Evolutionary conservation across 177 flowering plant genomes (phyloP).

Genomic region (Vitis hybrid): DNA sequence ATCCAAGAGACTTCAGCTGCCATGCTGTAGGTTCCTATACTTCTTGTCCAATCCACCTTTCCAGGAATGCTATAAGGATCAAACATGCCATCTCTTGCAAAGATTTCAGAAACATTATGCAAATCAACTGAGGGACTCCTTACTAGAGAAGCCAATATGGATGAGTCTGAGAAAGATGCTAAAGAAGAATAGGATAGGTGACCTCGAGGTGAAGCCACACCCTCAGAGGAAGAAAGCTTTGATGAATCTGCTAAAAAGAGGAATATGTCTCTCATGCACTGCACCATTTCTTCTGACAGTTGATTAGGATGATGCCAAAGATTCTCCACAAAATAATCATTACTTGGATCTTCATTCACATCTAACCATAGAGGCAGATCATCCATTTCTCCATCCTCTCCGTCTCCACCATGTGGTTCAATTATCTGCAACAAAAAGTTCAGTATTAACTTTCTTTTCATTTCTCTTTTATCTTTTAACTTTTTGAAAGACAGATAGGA

Average conservation of each 20-base stretch:
- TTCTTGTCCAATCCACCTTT: slow-evolving; percentile 29
- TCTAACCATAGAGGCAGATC: neutral
- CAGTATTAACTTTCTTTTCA: neutral
- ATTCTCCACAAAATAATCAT: slow-evolving; percentile 17
- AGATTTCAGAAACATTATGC: slow-evolving; percentile 15
- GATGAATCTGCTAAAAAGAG: slow-evolving; percentile 35
- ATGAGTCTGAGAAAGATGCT: slow-evolving; percentile 30
- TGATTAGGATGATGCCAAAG: slow-evolving; percentile 39
- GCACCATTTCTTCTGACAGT: slow-evolving; percentile 51
- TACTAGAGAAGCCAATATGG: slow-evolving; percentile 11
- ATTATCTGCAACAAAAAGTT: slow-evolving; percentile 14
- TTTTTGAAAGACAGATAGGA: too few relatives aligned
- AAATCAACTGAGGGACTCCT: slow-evolving; percentile 23
- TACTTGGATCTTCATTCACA: slow-evolving; percentile 1
- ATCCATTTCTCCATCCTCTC: slow-evolving; percentile 4
- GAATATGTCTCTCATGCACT: slow-evolving; percentile 47
- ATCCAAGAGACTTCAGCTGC: slow-evolving; percentile 46
- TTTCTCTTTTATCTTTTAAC: neutral
- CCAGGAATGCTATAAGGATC: slow-evolving; percentile 41
- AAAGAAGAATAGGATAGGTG: slow-evolving; percentile 34
- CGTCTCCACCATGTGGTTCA: slow-evolving; percentile 1
- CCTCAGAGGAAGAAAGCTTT: slow-evolving; percentile 23
- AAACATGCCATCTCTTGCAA: slow-evolving; percentile 16
- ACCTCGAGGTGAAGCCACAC: slow-evolving; percentile 32
- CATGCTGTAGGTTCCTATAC: slow-evolving; percentile 31